Evolutionary conservation across 768 basidiomycete genomes (phyloP).

Genomic region (Hygrophorus russula): DNA sequence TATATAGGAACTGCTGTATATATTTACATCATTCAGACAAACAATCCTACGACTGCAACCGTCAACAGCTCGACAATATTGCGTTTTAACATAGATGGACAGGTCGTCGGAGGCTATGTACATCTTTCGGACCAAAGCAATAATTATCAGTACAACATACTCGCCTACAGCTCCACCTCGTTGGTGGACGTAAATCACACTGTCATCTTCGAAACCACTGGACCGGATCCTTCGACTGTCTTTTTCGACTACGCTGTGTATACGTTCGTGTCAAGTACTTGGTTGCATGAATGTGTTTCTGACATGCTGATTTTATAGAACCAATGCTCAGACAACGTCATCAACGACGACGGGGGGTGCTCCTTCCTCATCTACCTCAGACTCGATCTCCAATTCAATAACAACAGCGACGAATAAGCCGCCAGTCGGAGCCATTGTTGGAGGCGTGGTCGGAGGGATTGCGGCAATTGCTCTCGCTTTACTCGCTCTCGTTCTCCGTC

Average conservation of each 20-base stretch:
- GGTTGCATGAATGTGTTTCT: too few relatives aligned
- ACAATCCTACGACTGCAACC: not conserved
- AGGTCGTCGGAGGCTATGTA: not conserved
- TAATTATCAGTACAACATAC: not conserved
- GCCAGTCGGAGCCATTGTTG: too few relatives aligned
- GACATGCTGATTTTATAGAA: too few relatives aligned
- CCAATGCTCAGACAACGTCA: too few relatives aligned
- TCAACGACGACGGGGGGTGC: too few relatives aligned
- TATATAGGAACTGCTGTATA: not conserved
- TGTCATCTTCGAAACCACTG: not conserved
- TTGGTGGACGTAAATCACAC: not conserved
- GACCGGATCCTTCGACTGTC: not conserved
- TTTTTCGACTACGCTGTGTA: slow-evolving; percentile 1
- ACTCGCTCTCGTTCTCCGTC: too few relatives aligned
- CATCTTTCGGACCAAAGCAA: not conserved
- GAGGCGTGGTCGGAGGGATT: too few relatives aligned
- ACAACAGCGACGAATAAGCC: too few relatives aligned
- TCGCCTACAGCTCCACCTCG: not conserved
- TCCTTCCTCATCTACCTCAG: too few relatives aligned
- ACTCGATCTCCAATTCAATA: too few relatives aligned
- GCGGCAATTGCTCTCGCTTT: too few relatives aligned
- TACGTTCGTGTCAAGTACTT: not conserved
- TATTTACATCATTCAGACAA: not conserved
- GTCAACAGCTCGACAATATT: not conserved
- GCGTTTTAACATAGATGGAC: not conserved